phyloP scores from a whole-genome alignment of 2,329 filamentous ascomycete genomes.

The Clonostachys sp. region DNA sequence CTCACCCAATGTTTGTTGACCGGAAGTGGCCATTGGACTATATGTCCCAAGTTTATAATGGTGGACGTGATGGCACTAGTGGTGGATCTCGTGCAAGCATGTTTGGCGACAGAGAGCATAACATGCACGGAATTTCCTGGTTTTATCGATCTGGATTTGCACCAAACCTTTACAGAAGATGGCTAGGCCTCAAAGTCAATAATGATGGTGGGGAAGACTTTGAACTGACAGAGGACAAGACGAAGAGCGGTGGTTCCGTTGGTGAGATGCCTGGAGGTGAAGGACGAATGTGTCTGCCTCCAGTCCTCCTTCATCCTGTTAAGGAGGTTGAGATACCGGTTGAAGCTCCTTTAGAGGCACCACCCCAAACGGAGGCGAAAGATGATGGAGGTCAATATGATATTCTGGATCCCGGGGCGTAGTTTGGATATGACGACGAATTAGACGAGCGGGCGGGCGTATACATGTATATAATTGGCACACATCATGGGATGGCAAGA shows the following conservation, averaged over 20 bases:
- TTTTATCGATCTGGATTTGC: constrained; percentile 87
- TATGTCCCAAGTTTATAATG: constrained; percentile 76
- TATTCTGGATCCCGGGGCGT: too few relatives aligned
- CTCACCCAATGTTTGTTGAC: constrained; percentile 85
- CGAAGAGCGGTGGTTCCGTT: constrained; percentile 42
- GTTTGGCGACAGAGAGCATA: constrained; percentile 83
- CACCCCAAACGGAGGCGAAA: constrained; percentile 17
- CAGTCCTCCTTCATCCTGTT: constrained; percentile 84
- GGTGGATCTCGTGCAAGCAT: constrained; percentile 70
- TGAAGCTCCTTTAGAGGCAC: constrained; percentile 34
- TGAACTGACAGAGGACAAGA: constrained; percentile 55
- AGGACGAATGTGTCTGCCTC: constrained; percentile 85
- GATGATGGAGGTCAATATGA: constrained; percentile 22
- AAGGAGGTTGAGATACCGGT: constrained; percentile 70
- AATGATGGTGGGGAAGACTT: constrained; percentile 75
- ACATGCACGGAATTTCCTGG: constrained; percentile 83
- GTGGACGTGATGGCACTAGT: constrained; percentile 66
- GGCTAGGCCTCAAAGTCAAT: constrained; percentile 78
- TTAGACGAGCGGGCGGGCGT: too few relatives aligned
- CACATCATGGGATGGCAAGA: too few relatives aligned
- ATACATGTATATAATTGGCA: too few relatives aligned
- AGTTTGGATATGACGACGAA: too few relatives aligned
- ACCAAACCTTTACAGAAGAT: constrained; percentile 75
- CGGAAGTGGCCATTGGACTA: constrained; percentile 79
- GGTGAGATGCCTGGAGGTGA: constrained; percentile 61